Conservation (phyloP, 2,329 filamentous ascomycete genomes). For the Immersiporthe knoxdaviesiana region DNA sequence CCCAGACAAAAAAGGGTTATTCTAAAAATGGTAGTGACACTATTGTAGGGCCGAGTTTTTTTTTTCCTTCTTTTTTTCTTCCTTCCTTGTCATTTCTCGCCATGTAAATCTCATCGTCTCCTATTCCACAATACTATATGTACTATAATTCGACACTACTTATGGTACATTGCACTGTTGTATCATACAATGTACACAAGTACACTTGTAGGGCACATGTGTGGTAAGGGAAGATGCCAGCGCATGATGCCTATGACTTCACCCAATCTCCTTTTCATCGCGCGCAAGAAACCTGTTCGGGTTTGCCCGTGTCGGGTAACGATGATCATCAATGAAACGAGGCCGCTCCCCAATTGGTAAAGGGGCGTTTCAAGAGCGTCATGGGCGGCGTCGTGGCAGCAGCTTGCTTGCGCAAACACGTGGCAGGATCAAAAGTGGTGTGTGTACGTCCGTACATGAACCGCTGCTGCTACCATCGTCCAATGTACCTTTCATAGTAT, state of each 20-base stretch:
- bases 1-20: neutral
- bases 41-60: neutral
- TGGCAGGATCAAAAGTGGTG: neutral
- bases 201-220: neutral
- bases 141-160: neutral
- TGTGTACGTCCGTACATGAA: neutral
- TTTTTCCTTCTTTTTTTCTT: neutral
- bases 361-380: neutral
- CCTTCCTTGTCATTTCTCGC: no score
- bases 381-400: neutral
- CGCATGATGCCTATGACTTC: slow-evolving; percentile 4
- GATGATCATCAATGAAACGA: slow-evolving; percentile 2
- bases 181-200: neutral
- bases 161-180: neutral
- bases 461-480: neutral
- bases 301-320: slow-evolving; percentile 3
- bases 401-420: slow-evolving; percentile 1
- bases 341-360: neutral
- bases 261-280: neutral
- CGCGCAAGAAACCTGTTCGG: neutral
- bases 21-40: neutral
- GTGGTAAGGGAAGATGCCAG: neutral
- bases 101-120: neutral
- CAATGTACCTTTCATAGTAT: neutral
- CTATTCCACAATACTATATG: neutral